Conservation (phyloP, 208 protist genomes). For the Phytomonas francai region DNA sequence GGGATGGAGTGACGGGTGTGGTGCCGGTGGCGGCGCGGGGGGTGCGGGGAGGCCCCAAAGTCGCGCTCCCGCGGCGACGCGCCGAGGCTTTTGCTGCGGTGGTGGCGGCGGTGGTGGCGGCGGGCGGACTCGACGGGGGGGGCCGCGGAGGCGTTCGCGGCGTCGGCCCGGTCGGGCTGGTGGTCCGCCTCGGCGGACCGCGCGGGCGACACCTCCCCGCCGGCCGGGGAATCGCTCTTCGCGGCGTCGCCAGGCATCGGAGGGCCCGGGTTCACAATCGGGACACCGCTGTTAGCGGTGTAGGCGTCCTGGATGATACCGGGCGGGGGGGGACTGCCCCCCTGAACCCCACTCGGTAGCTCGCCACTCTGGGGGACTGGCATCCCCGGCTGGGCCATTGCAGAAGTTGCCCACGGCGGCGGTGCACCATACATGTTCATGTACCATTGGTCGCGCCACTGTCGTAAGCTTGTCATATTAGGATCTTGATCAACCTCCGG, state of each 20-base stretch:
- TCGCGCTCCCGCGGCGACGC: too few relatives aligned
- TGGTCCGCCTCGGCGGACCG: too few relatives aligned
- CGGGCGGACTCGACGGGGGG: too few relatives aligned
- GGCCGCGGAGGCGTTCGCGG: too few relatives aligned
- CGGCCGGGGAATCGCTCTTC: slow-evolving; percentile 2
- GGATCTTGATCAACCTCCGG: slow-evolving; percentile 57
- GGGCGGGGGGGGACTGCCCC: neutral
- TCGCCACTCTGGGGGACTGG: slow-evolving; percentile 3
- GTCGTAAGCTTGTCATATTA: slow-evolving; percentile 45
- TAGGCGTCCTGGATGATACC: neutral
- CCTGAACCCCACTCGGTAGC: neutral
- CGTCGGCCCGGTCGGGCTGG: too few relatives aligned
- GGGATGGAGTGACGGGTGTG: too few relatives aligned
- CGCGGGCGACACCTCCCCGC: too few relatives aligned
- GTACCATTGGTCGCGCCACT: slow-evolving; percentile 34
- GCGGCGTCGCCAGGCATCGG: neutral
- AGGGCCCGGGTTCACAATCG: neutral
- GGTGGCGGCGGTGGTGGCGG: too few relatives aligned
- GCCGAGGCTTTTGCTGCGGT: too few relatives aligned
- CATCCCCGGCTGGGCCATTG: neutral
- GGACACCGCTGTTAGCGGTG: neutral
- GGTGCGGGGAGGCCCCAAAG: too few relatives aligned
- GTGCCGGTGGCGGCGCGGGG: too few relatives aligned
- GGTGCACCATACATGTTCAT: slow-evolving; percentile 27
- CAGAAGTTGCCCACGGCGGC: slow-evolving; percentile 13